These are phyloP conservation scores for Suillus americanus DNA, from an alignment of 768 basidiomycete species.

Conservation along the genomic window DNA sequence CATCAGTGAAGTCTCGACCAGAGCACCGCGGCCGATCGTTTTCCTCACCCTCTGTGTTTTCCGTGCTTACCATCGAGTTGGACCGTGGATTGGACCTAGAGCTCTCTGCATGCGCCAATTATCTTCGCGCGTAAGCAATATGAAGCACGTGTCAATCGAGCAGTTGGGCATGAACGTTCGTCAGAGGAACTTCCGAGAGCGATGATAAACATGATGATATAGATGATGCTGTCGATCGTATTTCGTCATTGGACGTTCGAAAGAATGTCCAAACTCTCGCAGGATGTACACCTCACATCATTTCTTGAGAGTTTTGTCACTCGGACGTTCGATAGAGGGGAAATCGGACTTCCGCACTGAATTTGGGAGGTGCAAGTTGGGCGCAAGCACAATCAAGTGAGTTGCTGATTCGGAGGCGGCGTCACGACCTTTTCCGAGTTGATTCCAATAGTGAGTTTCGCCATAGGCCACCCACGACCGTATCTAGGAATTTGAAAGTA, in stretches of 20 bases:
- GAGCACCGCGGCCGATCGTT: no score
- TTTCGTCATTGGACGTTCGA: conserved; percentile 27
- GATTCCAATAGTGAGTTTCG: conserved; percentile 1
- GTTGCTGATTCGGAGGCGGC: neutral
- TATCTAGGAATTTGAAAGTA: neutral
- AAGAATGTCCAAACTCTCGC: neutral
- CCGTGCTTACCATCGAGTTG: no score
- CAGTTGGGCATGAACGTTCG: no score
- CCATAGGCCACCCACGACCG: neutral
- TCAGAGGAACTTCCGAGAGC: no score
- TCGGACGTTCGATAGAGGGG: conserved; percentile 13
- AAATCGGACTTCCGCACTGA: conserved; percentile 16
- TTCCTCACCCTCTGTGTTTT: no score
- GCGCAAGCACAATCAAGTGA: neutral
- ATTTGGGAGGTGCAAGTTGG: neutral
- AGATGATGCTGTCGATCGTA: conserved; percentile 30
- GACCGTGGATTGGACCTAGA: no score
- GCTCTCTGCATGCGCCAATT: no score
- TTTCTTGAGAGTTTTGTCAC: conserved; percentile 10
- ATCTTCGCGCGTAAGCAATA: no score
- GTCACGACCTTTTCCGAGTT: neutral
- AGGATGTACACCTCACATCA: conserved; percentile 11
- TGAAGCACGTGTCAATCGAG: no score
- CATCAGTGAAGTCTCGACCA: no score
- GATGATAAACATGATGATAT: no score